A percentile compares a stretch with the other conserved stretches of the same genome.
Evolutionary conservation across 495 filamentous ascomycete species (phyloP).

Genomic region (Neurospora terricola): DNA sequence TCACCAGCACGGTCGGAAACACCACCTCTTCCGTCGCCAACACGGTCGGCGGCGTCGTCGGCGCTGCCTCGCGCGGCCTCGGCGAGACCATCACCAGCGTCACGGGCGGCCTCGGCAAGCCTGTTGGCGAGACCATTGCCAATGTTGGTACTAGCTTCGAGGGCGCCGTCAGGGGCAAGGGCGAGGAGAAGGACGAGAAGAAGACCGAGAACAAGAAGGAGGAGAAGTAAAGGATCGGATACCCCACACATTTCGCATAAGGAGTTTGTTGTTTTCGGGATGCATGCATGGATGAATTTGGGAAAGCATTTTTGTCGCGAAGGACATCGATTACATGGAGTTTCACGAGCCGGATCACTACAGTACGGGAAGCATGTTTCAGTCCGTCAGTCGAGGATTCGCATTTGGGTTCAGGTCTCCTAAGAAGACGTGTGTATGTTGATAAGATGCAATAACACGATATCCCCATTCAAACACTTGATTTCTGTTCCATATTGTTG

Average conservation of each 20-base stretch:
- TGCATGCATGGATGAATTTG: not conserved
- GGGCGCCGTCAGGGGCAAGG: constrained; percentile 41
- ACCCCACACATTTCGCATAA: not conserved
- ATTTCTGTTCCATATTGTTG: not conserved
- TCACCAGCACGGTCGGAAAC: too few relatives aligned
- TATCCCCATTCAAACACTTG: not conserved
- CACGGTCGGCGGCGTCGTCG: constrained; percentile 59
- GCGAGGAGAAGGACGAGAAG: constrained; percentile 45
- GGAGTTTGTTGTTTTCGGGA: not conserved
- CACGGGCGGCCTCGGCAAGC: constrained; percentile 52
- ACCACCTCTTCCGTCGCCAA: constrained; percentile 57
- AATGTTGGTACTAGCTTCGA: constrained; percentile 52
- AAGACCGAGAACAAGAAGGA: constrained; percentile 45
- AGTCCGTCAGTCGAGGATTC: not conserved
- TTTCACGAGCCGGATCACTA: not conserved
- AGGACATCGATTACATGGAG: not conserved
- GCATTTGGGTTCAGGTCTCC: not conserved
- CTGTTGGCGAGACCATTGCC: constrained; percentile 56
- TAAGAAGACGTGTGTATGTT: not conserved
- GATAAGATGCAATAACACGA: not conserved
- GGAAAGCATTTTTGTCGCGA: not conserved
- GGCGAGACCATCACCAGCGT: constrained; percentile 36
- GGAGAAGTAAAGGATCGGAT: not conserved
- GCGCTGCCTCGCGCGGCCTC: constrained; percentile 47
- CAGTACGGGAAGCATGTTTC: not conserved